phyloP scores from a whole-genome alignment of 768 basidiomycete species.

The Tephrocybe sp. region DNA sequence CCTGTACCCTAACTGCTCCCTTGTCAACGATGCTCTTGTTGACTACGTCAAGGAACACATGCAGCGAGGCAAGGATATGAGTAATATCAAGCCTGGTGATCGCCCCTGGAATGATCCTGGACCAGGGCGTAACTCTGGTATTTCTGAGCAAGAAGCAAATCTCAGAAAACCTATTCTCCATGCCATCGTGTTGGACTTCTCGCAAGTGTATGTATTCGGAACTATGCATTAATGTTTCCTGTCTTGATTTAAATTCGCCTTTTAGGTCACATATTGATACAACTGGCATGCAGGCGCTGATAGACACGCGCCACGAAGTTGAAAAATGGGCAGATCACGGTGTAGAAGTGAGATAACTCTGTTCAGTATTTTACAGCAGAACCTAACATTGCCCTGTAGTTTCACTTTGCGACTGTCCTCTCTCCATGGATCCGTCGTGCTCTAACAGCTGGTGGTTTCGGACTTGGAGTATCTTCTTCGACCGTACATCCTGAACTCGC shows the following conservation, averaged over 20 bases:
- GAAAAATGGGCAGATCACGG: constrained; percentile 81
- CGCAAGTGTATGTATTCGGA: constrained; percentile 56
- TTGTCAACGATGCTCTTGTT: constrained; percentile 69
- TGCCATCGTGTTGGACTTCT: constrained; percentile 91
- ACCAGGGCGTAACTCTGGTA: constrained; percentile 45
- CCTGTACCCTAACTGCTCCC: constrained; percentile 76
- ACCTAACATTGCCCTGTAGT: constrained; percentile 39
- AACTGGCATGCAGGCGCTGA: constrained; percentile 86
- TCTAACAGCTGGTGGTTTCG: constrained; percentile 88
- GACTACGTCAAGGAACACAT: constrained; percentile 79
- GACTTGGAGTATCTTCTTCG: constrained; percentile 51
- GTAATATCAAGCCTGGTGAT: constrained; percentile 60
- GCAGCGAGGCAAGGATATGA: constrained; percentile 72
- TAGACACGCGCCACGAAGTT: constrained; percentile 85
- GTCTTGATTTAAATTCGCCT: background rate
- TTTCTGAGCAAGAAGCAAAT: constrained; percentile 48
- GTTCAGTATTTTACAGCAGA: background rate
- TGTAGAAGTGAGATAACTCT: constrained; percentile 51
- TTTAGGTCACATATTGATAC: constrained; percentile 83
- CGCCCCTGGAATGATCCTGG: constrained; percentile 96
- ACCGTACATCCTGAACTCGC: constrained; percentile 62
- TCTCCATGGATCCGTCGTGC: constrained; percentile 94
- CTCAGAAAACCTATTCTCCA: constrained; percentile 62
- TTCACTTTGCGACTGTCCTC: constrained; percentile 91
- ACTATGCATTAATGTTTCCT: background rate